Conservation (phyloP, 176 grass and related monocot species). For the Oryza meridionalis region DNA sequence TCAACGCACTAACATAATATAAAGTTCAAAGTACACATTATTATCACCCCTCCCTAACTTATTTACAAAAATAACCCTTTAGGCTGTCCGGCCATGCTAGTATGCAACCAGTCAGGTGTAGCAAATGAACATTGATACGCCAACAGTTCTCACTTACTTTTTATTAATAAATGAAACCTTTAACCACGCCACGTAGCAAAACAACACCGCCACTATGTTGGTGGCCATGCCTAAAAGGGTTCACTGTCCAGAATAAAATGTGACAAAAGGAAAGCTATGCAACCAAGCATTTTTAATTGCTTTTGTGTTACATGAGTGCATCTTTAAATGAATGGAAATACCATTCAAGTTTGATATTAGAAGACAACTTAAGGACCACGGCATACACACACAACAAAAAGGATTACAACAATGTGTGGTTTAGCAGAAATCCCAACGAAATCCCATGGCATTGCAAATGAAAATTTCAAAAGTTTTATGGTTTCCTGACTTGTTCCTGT, state of each 20-base stretch:
- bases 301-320: background rate
- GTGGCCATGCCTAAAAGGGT: background rate
- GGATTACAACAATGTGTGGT: background rate
- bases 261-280: background rate
- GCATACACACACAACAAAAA: background rate
- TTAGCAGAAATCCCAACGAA: background rate
- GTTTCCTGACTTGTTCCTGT: background rate
- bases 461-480: background rate
- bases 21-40: background rate
- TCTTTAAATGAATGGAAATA: conserved; percentile 30
- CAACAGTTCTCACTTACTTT: background rate
- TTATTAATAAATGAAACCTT: background rate
- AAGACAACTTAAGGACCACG: background rate
- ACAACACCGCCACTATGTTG: background rate
- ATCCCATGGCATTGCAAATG: background rate
- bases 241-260: background rate
- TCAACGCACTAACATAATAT: conserved; percentile 23
- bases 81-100: background rate
- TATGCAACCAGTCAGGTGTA: background rate
- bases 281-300: background rate
- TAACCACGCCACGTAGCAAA: background rate
- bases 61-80: background rate
- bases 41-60: conserved; percentile 11
- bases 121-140: background rate
- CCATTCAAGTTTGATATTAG: background rate